A percentile compares a stretch with the other conserved stretches of the same genome.
Conservation (phyloP, 306 rosid genomes). For the Carpinus fangiana region DNA sequence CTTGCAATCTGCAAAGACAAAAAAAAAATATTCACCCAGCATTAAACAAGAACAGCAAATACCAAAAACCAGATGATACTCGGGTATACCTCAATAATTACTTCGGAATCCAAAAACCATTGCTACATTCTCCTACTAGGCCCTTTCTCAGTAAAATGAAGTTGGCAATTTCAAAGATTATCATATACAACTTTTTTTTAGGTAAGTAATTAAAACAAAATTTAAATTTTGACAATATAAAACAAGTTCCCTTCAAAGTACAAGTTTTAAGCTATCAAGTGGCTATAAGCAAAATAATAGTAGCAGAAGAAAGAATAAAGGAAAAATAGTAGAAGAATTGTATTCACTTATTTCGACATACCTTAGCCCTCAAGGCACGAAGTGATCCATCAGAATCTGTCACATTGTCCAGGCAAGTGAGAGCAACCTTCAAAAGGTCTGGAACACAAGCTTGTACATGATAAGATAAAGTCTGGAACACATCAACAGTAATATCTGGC, state of each 20-base stretch:
- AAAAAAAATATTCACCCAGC: conserved; percentile 4
- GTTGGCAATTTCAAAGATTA: not conserved
- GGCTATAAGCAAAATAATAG: not conserved
- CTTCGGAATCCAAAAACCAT: conserved; percentile 10
- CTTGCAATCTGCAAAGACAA: conserved; percentile 73
- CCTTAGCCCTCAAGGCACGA: conserved; percentile 95
- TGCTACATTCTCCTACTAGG: too few relatives aligned
- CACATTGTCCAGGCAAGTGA: conserved; percentile 83
- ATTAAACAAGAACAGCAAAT: conserved; percentile 1
- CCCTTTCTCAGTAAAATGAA: not conserved
- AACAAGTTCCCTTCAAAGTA: not conserved
- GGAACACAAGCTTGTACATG: conserved; percentile 95
- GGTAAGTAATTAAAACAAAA: not conserved
- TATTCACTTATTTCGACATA: conserved; percentile 17
- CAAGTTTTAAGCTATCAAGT: not conserved
- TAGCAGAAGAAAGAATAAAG: not conserved
- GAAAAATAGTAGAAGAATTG: conserved; percentile 16
- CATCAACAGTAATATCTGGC: conserved; percentile 63
- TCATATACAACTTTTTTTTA: not conserved
- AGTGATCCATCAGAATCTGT: conserved; percentile 86
- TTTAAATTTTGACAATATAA: not conserved
- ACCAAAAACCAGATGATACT: not conserved
- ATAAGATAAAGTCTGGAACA: conserved; percentile 71
- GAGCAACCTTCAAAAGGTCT: conserved; percentile 85
- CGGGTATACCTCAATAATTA: not conserved